Evolutionary conservation across 305 asterid species (phyloP).

Genomic region (Plantago coronopus): DNA sequence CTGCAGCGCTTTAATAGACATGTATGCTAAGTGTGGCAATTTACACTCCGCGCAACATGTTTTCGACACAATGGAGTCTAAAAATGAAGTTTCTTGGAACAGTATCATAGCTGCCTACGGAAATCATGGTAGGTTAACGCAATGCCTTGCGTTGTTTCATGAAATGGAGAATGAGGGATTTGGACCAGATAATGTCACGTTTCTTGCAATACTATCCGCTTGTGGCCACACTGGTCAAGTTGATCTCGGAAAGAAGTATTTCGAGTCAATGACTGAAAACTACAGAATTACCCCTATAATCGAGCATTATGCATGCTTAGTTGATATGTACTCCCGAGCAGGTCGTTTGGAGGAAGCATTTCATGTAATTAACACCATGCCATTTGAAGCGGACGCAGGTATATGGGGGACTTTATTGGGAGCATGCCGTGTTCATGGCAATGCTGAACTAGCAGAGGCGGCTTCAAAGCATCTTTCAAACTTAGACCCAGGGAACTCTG

Average conservation of each 20-base stretch:
- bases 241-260: conserved; percentile 55
- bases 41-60: conserved; percentile 48
- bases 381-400: conserved; percentile 73
- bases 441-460: conserved; percentile 67
- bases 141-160: conserved; percentile 41
- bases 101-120: conserved; percentile 87
- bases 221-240: conserved; percentile 75
- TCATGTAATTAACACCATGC: conserved; percentile 47
- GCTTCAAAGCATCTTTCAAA: conserved; percentile 54
- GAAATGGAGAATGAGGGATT: conserved; percentile 57
- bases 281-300: conserved; percentile 45
- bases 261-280: conserved; percentile 48
- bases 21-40: conserved; percentile 77
- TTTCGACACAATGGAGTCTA: conserved; percentile 50
- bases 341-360: conserved; percentile 59
- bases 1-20: conserved; percentile 66
- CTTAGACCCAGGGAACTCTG: conserved; percentile 81
- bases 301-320: conserved; percentile 83
- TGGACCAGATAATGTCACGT: conserved; percentile 66
- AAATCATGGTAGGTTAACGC: conserved; percentile 50
- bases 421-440: conserved; percentile 70
- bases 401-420: conserved; percentile 87
- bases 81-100: conserved; percentile 86
- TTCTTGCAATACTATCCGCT: conserved; percentile 69
- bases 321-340: conserved; percentile 70